These are phyloP conservation scores for Colletotrichum tofieldiae DNA, from an alignment of 2,329 filamentous ascomycete species.

Conservation along the genomic window DNA sequence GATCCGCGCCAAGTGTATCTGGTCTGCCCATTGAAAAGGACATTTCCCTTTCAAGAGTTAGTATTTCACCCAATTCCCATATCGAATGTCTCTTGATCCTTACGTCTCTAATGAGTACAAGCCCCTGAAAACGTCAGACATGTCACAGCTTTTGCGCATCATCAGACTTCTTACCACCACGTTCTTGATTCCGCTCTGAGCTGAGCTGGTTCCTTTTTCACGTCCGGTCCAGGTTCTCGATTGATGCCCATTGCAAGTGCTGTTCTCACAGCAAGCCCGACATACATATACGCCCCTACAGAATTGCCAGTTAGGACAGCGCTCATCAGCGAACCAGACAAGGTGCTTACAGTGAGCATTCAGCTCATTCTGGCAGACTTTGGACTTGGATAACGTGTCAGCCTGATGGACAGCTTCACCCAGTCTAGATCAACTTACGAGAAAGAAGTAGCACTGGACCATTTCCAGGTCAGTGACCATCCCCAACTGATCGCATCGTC, in stretches of 20 bases:
- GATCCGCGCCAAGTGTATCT: slow-evolving; percentile 63
- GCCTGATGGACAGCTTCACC: background rate
- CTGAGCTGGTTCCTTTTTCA: slow-evolving; percentile 53
- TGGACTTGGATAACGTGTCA: slow-evolving; percentile 48
- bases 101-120: slow-evolving; percentile 62
- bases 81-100: slow-evolving; percentile 2
- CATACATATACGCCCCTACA: slow-evolving; percentile 62
- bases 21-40: slow-evolving; percentile 64
- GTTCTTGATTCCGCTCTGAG: slow-evolving; percentile 58
- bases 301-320: background rate
- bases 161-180: slow-evolving; percentile 58
- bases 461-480: slow-evolving; percentile 64
- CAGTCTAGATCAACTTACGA: slow-evolving; percentile 50
- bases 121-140: slow-evolving; percentile 50
- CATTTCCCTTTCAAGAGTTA: slow-evolving; percentile 55
- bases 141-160: accelerated
- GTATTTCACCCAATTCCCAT: background rate
- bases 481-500: slow-evolving; percentile 55
- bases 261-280: slow-evolving; percentile 63
- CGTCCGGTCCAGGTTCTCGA: slow-evolving; percentile 52
- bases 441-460: slow-evolving; percentile 63
- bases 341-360: slow-evolving; percentile 60
- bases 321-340: too few species aligned
- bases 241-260: slow-evolving; percentile 65
- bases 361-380: slow-evolving; percentile 65